These are phyloP conservation scores for Aspergillus sp. DNA, from an alignment of 2,329 filamentous ascomycete species.

Conservation along the genomic window DNA sequence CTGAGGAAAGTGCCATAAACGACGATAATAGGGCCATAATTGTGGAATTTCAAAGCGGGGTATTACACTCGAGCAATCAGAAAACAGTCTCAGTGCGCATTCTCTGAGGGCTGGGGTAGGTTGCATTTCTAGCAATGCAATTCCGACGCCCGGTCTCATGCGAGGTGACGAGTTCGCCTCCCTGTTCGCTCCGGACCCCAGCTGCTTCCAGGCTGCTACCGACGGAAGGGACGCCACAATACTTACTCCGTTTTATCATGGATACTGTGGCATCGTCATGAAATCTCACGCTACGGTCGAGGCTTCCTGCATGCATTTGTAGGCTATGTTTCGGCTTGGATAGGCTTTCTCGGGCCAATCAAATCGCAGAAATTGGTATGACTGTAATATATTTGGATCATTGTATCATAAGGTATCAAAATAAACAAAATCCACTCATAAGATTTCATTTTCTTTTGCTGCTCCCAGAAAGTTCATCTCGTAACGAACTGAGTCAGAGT, in stretches of 20 bases:
- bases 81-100: not conserved
- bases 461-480: conserved; percentile 6
- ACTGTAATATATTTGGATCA: not conserved
- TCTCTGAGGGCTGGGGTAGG: not conserved
- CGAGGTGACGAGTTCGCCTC: conserved; percentile 9
- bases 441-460: conserved; percentile 7
- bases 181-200: not conserved
- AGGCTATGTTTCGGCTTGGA: not conserved
- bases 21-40: not conserved
- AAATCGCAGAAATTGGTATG: not conserved
- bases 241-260: not conserved
- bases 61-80: conserved; percentile 1
- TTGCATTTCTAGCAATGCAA: not conserved
- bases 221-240: not conserved
- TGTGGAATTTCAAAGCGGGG: conserved; percentile 2
- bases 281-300: not conserved
- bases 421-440: conserved; percentile 4
- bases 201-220: not conserved
- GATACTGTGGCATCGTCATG: not conserved
- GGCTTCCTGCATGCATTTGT: not conserved
- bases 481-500: conserved; percentile 1
- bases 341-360: not conserved
- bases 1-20: not conserved
- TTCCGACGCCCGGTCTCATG: not conserved
- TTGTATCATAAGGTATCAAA: conserved; percentile 14